Evolutionary conservation across 176 grass and related monocot species (phyloP), one percentile per base, ranked within the genome.

Genomic region (Carex cristatella): DNA sequence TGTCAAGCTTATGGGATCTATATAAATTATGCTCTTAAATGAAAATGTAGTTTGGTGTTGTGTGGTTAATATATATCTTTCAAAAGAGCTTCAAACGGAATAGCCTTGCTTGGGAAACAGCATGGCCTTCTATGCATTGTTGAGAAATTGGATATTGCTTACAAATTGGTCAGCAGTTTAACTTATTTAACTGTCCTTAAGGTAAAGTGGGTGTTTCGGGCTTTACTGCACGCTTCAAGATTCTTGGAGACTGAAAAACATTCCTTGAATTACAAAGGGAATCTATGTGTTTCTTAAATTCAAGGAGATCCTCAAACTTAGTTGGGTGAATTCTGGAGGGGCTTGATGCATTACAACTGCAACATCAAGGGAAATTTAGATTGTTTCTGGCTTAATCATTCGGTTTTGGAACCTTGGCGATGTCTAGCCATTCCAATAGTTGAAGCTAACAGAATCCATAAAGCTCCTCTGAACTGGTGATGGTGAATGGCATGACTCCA

Each of bases 21-120:
- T 61, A 61, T 19, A 69, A 83, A 16, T 83, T 67, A 18, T 16
- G 19, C 42, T 83, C 60, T 78, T 35, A 78, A 78, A 78, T 33
- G 74, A 78, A 54, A 54, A 28, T 76, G 23, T 56, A 78, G 27
- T 55, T 57, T 55, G 74, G 74, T 28, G 2, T 78, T 3, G 46
- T 13, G 8, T 28, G 42, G 70, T 74, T 51, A 23, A 23, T 28
- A 31, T 32, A 78, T 33, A 33, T 57, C 49, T 78, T 77, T 19
- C 51, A 15, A 32, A 46, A 77, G 73, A 55, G 49, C 19, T 32
- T 1, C 10, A 0, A 16, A 18, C 4, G 28, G 74, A 32, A 78
- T 33, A 78, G 74, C 51, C 9, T 78, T 57, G 51, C 9, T 19
- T 40, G 27, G 27, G 74, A 28, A 48, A 49, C 74, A 57, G 10